Evolutionary conservation across 1,139 yeast species (phyloP).

Genomic region (Sugiyamaella novakii): DNA sequence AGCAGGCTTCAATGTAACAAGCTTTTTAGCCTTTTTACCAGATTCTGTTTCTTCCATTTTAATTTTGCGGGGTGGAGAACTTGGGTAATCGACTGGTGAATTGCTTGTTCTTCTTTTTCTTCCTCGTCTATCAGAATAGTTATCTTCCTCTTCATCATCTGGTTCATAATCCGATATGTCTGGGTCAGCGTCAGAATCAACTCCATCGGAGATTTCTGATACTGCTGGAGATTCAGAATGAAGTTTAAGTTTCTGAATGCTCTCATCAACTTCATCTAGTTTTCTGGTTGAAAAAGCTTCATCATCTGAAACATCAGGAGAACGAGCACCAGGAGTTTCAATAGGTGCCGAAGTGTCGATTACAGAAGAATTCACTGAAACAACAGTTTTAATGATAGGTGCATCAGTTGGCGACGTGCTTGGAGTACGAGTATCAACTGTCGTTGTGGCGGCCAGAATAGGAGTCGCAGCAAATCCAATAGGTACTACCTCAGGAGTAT

Average conservation of each 20-base stretch:
- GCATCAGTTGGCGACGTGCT: background rate
- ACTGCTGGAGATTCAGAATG: too few relatives aligned
- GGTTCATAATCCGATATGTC: background rate
- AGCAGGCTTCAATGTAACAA: background rate
- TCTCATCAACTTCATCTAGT: too few relatives aligned
- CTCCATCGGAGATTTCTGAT: too few relatives aligned
- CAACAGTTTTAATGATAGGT: background rate
- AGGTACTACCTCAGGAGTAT: too few relatives aligned
- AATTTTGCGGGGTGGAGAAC: too few relatives aligned
- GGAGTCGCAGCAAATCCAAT: constrained; percentile 1
- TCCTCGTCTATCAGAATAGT: background rate
- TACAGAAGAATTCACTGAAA: background rate
- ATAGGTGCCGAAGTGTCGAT: background rate
- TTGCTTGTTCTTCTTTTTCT: constrained; percentile 1
- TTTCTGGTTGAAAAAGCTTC: background rate
- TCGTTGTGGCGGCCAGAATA: background rate
- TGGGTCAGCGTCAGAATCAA: too few relatives aligned
- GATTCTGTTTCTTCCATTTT: too few relatives aligned
- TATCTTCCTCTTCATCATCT: background rate
- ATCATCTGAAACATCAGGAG: background rate
- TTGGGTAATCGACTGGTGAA: too few relatives aligned
- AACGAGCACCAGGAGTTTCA: background rate
- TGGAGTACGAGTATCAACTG: constrained; percentile 9
- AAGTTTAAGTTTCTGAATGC: too few relatives aligned
- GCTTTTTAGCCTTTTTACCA: too few relatives aligned